Percentiles rank a stretch among this genome's conserved stretches.
These are phyloP conservation scores for Cyathus striatus DNA, from an alignment of 768 basidiomycete genomes.

Conservation along the genomic window DNA sequence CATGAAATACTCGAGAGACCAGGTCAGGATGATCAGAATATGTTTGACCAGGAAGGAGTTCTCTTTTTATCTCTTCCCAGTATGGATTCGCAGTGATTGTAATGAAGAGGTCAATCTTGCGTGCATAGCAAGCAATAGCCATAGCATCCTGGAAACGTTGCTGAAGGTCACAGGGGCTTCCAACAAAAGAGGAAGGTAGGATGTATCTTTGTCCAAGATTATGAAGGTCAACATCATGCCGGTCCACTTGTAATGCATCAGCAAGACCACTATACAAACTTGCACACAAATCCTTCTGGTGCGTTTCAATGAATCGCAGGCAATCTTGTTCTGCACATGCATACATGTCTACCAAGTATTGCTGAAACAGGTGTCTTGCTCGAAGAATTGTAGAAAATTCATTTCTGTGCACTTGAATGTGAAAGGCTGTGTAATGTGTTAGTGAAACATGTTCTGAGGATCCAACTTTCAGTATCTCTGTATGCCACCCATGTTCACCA, in stretches of 20 bases:
- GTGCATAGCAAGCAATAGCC: slow-evolving; percentile 26
- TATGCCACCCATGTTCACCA: too few species aligned
- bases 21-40: slow-evolving; percentile 41
- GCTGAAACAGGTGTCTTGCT: too few species aligned
- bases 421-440: too few species aligned
- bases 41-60: slow-evolving; percentile 32
- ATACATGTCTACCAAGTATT: too few species aligned
- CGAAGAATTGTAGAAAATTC: too few species aligned
- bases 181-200: slow-evolving; percentile 31
- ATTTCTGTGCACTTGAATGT: too few species aligned
- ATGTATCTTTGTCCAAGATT: slow-evolving; percentile 22
- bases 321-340: too few species aligned
- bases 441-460: too few species aligned
- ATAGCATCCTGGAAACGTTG: slow-evolving; percentile 34
- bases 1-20: slow-evolving; percentile 37
- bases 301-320: too few species aligned
- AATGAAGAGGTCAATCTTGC: slow-evolving; percentile 35
- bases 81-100: slow-evolving; percentile 40
- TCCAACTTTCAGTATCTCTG: too few species aligned
- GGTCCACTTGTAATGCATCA: slow-evolving; percentile 20
- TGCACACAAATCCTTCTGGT: too few species aligned
- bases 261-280: slow-evolving; percentile 23
- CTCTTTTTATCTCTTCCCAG: slow-evolving; percentile 33
- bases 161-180: slow-evolving; percentile 29
- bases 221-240: slow-evolving; percentile 13